phyloP scores from a whole-genome alignment of 208 protist genomes.

The Balamuthia mandrillaris region DNA sequence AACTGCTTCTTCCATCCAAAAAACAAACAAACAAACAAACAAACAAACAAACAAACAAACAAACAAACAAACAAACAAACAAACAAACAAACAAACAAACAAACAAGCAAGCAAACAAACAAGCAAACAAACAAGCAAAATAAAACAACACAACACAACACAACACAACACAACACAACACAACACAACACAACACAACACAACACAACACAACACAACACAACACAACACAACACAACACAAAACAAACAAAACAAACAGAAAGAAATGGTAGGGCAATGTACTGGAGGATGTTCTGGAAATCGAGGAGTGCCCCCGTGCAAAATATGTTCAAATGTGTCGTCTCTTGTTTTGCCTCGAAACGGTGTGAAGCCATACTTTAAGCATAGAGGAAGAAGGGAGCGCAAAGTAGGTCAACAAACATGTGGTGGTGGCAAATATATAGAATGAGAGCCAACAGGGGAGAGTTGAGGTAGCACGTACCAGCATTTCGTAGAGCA shows the following conservation, averaged over 20 bases:
- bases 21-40: too few species aligned
- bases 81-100: too few species aligned
- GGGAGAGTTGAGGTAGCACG: not conserved
- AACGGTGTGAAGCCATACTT: slow-evolving; percentile 56
- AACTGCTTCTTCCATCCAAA: too few species aligned
- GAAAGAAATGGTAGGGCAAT: not conserved
- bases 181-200: too few species aligned
- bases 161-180: too few species aligned
- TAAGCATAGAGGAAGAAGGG: not conserved
- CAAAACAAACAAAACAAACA: not conserved
- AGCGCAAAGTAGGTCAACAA: not conserved
- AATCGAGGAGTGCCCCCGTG: slow-evolving; percentile 41
- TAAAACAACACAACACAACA: too few species aligned
- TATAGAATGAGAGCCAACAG: not conserved
- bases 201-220: too few species aligned
- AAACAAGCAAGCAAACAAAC: too few species aligned
- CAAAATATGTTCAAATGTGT: slow-evolving; percentile 61
- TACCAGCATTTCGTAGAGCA: slow-evolving; percentile 65
- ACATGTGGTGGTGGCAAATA: not conserved
- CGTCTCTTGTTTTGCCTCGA: slow-evolving; percentile 36
- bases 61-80: too few species aligned
- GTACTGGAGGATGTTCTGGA: slow-evolving; percentile 39
- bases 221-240: too few species aligned
- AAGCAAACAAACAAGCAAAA: too few species aligned
- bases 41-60: too few species aligned